Conservation (phyloP, 768 basidiomycete genomes). For the Trametes cinnabarina region DNA sequence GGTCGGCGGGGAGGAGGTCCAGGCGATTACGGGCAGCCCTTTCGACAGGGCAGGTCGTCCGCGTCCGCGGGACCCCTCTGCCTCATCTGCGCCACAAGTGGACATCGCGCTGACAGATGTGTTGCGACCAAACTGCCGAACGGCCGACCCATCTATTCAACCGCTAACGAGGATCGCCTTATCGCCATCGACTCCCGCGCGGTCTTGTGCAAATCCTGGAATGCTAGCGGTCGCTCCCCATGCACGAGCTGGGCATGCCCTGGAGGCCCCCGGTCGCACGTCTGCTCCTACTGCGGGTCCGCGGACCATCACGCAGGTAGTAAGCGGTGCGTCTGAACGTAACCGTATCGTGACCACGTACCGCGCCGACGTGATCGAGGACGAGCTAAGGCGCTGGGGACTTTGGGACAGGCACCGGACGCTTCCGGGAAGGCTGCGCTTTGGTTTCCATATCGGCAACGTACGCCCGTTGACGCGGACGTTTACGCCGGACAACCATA, state of each 20-base stretch:
- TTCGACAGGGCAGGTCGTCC: neutral
- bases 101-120: neutral
- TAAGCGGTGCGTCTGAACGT: constrained; percentile 5
- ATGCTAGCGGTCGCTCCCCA: neutral
- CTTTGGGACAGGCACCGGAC: neutral
- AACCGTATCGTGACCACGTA: constrained; percentile 4
- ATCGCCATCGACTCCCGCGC: neutral
- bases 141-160: neutral
- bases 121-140: neutral
- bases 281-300: constrained; percentile 1
- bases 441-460: constrained; percentile 9
- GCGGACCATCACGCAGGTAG: neutral
- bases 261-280: too few relatives aligned
- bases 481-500: constrained; percentile 6
- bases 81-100: neutral
- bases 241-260: neutral
- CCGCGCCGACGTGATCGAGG: constrained; percentile 1
- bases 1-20: too few relatives aligned
- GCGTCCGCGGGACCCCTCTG: neutral
- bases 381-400: neutral
- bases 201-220: neutral
- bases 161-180: neutral
- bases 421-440: neutral
- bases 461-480: neutral
- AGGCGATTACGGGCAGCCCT: neutral